Conservation (phyloP, 768 basidiomycete species). For the Hericium rajendrae region DNA sequence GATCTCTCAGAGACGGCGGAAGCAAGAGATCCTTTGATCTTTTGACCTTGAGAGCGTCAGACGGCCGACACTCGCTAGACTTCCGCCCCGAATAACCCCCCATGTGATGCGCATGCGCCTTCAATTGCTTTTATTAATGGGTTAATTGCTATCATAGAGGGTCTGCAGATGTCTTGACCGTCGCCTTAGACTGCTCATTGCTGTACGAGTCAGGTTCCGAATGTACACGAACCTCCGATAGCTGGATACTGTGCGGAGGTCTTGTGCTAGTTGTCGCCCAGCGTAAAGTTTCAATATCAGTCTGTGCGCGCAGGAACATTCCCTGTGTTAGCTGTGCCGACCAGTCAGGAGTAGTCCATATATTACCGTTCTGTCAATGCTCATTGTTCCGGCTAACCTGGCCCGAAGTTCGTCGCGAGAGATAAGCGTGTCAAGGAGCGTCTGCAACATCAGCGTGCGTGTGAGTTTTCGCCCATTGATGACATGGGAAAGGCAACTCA, state of each 20-base stretch:
- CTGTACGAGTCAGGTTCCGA: neutral
- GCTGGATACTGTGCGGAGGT: neutral
- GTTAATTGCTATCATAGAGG: neutral
- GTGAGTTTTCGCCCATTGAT: neutral
- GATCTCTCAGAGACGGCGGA: no score
- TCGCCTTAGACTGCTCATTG: neutral
- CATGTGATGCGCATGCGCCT: neutral
- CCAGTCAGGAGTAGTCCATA: neutral
- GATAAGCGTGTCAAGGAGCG: neutral
- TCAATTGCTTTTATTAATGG: neutral
- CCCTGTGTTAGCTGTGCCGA: no score
- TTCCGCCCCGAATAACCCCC: neutral
- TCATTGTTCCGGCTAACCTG: neutral
- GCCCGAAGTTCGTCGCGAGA: neutral
- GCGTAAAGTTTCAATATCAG: neutral
- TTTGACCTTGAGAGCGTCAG: no score
- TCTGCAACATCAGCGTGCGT: neutral
- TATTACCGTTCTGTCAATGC: neutral
- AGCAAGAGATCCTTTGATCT: no score
- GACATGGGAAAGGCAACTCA: conserved; percentile 15
- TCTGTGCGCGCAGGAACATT: neutral
- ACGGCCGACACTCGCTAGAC: no score
- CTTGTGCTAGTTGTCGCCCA: neutral
- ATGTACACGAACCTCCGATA: neutral
- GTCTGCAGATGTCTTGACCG: neutral